Conservation (phyloP, 106 monocot species). For the Ottelia alismoides region DNA sequence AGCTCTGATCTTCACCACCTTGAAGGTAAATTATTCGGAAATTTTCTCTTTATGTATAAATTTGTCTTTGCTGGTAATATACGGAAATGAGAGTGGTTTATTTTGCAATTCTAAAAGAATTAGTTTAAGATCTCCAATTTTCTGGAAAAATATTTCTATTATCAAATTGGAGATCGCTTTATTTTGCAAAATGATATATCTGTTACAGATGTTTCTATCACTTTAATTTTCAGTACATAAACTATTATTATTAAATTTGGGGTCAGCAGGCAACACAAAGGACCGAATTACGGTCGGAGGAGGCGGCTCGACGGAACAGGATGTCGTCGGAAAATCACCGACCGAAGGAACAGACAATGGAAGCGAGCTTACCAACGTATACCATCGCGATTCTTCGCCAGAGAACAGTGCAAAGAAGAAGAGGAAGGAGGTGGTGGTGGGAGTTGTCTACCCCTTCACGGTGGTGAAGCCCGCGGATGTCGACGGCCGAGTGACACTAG, state of each 20-base stretch:
- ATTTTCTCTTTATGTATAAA: too few relatives aligned
- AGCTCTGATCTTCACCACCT: slow-evolving; percentile 11
- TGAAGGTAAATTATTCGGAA: not conserved
- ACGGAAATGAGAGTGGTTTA: too few relatives aligned
- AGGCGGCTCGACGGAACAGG: not conserved
- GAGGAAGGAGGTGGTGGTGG: slow-evolving; percentile 21
- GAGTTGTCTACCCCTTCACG: slow-evolving; percentile 53
- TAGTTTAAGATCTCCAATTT: not conserved
- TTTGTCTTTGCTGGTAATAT: too few relatives aligned
- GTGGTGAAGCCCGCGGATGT: slow-evolving; percentile 64
- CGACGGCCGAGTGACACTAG: slow-evolving; percentile 61
- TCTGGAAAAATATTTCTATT: not conserved
- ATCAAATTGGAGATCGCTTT: not conserved
- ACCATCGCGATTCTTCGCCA: not conserved
- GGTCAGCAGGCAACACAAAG: too few relatives aligned
- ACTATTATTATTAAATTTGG: too few relatives aligned
- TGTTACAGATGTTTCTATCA: not conserved
- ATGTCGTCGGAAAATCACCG: too few relatives aligned
- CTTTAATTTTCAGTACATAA: too few relatives aligned
- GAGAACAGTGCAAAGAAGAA: slow-evolving; percentile 4
- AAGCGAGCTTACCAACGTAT: not conserved
- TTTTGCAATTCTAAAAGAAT: not conserved
- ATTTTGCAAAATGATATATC: too few relatives aligned
- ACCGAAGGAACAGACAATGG: not conserved
- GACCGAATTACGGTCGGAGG: too few relatives aligned